Evolutionary conservation across 2,329 filamentous ascomycete genomes (phyloP).

Genomic region (Fusarium sp.): DNA sequence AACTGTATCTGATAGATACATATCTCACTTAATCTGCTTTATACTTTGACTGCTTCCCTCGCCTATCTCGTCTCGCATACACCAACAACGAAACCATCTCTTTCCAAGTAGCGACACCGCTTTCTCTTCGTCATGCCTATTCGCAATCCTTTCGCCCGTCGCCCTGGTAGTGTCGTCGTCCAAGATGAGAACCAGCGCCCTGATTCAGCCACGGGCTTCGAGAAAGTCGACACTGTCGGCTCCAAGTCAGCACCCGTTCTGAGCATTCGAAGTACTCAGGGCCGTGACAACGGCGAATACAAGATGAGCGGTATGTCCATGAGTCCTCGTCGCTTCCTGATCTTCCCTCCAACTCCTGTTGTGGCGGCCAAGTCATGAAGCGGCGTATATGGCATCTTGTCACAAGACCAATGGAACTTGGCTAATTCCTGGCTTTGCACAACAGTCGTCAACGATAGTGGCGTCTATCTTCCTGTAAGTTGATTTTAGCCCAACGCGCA

Average conservation of each 20-base stretch:
- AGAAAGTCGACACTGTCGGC: conserved; percentile 70
- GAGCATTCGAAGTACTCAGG: conserved; percentile 69
- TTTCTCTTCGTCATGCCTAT: conserved; percentile 68
- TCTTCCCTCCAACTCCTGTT: conserved; percentile 12
- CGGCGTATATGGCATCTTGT: conserved; percentile 35
- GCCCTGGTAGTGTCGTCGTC: conserved; percentile 58
- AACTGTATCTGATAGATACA: not conserved
- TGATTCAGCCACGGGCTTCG: conserved; percentile 62
- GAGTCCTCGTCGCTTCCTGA: conserved; percentile 19
- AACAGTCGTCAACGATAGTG: conserved; percentile 93
- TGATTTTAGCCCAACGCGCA: not conserved
- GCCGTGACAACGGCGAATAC: conserved; percentile 76
- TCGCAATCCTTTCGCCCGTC: conserved; percentile 76
- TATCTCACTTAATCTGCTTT: not conserved
- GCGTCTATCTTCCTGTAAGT: conserved; percentile 89
- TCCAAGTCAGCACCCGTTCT: conserved; percentile 71
- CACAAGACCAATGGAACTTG: conserved; percentile 40
- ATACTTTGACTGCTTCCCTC: not conserved
- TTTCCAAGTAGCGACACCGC: conserved; percentile 8
- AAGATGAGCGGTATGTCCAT: conserved; percentile 78
- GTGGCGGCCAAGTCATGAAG: conserved; percentile 19
- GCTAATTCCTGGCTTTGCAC: conserved; percentile 41
- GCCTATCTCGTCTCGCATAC: conserved; percentile 19
- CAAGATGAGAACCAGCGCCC: conserved; percentile 65
- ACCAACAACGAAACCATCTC: conserved; percentile 17